Evolutionary conservation across 2,329 filamentous ascomycete species (phyloP), one percentile per base, ranked within the genome.

Genomic region (Scedosporium minutisporum): DNA sequence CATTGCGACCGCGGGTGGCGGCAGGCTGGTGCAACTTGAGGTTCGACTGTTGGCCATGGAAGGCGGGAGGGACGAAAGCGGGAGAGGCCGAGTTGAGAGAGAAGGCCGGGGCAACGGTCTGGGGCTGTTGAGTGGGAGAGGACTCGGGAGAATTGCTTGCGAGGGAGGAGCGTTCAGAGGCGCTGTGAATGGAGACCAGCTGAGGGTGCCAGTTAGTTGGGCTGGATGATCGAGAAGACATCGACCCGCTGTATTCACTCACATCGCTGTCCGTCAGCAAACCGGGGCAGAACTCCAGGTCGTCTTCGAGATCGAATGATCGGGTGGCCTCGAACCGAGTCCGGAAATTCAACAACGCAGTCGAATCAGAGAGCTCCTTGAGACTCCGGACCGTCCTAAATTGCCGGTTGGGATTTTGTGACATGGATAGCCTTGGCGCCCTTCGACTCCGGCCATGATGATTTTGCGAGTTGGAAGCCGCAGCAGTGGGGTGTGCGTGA

Each of bases 251-350:
- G 44, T 38, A 61, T 6, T 33, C 58, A 85, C 83, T 83, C 87
- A 96, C 92, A 86, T 96, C 92, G 76, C 85, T 92, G 78, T 97
- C 93, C 42, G 92, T 96, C 79, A 97, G 81, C 69, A 97, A 84
- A 73, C 88, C 87, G 66, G 93, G 93, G 77, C 93, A 97, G 76
- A 97, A 97, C 76, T 96, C 89, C 78, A 96, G 83, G 74, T 97
- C 93, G 73, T 97, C 93, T 71, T 97, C 93, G 65, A 97, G 83
- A 69, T 97, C 93, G 71, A 97, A 97, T 9, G 93, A 96, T 64
- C 92, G 87, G 64, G 90, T 91, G 66, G 91, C 90, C 78, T 97
- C 93, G 69, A 96, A 96, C 72, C 92, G 88, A 68, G 86, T 86
- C 69, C 93, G 89, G 79, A 96, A 97, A 66, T 87, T 86, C 65